Conservation (phyloP, 257 asterid genomes). For the Oldenlandia corymbosa region DNA sequence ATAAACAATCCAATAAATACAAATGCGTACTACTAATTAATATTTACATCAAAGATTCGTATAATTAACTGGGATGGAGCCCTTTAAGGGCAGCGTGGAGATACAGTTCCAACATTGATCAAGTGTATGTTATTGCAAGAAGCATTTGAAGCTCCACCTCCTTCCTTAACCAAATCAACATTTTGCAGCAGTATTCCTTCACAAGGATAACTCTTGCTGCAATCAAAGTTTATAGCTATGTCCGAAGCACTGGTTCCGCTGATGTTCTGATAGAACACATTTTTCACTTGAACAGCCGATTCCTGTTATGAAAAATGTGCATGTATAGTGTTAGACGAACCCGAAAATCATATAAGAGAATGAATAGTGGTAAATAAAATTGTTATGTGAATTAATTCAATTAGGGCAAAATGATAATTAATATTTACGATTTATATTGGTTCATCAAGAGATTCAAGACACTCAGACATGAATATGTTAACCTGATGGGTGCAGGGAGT, state of each 20-base stretch:
- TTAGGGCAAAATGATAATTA: too few species aligned
- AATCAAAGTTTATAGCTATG: constrained; percentile 47
- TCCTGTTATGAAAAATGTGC: too few species aligned
- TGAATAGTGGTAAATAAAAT: too few species aligned
- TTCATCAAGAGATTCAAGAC: too few species aligned
- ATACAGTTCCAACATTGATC: constrained; percentile 27
- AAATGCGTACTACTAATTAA: too few species aligned
- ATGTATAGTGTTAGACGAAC: too few species aligned
- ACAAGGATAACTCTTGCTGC: constrained; percentile 60
- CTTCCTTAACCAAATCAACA: constrained; percentile 34
- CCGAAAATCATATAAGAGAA: too few species aligned
- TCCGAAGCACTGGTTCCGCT: constrained; percentile 56
- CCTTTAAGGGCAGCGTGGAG: constrained; percentile 44
- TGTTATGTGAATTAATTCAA: too few species aligned
- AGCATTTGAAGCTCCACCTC: constrained; percentile 40
- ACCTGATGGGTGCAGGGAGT: constrained; percentile 58
- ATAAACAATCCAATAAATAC: too few species aligned
- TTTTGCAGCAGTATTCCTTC: constrained; percentile 49
- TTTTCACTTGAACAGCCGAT: constrained; percentile 55
- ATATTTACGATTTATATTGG: too few species aligned
- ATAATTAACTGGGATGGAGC: neutral
- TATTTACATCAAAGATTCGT: too few species aligned
- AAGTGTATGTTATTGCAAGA: constrained; percentile 46
- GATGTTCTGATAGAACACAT: constrained; percentile 55
- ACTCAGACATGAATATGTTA: too few species aligned